Base-by-base conservation (phyloP, 1,284 basidiomycete genomes). In the Apiotrichum brassicae region DNA sequence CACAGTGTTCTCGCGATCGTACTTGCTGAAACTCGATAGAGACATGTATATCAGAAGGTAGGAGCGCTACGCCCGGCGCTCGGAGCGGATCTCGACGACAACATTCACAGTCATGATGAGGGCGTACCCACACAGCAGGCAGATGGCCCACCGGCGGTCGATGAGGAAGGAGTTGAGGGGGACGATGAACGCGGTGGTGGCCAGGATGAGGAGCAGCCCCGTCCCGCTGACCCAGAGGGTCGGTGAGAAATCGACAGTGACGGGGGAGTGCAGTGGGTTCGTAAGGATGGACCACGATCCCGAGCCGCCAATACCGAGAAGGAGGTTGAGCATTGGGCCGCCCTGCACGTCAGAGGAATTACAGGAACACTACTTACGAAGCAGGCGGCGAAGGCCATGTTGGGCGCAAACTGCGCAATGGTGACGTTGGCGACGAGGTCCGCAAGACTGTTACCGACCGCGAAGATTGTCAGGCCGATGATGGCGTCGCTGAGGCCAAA, bases 341-440 rank as follows among this genome's bases (percentile, higher is more conserved):
- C 60, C 68, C 37, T 39, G 37, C 13, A 13, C n/a, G 37, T 39
- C 37, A 39, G 37, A 19, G 23, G n/a, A 25, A 6, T 9, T 12
- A 39, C 19, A 7, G 11, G 13, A 12, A 9, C 8, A 5, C n/a
- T 16, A 14, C 37, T 39, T 25, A 39, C 38, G 54, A 74, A 68
- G 53, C 69, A 71, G 8, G 83, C 83, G 13, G 68, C 68, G 53
- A 71, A 74, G 12, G 72, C 70, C 72, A 74, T 74, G 33, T 68
- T 67, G 9, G 72, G 72, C 1, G 72, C 69, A 48, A 73, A 74
- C 54, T 71, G 85, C 18, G 90, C 91, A 8, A 90, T 88, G 42
- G 88, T 93, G 74, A 91, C 86, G 74, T 98, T 97, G 30, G 94
- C 93, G 3, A 98, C 93, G 18, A 97, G 81, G 72, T 98, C 94